A percentile compares a stretch with the other conserved stretches of the same genome.
phyloP scores from a whole-genome alignment of 257 asterid species.

The Phtheirospermum japonicum region DNA sequence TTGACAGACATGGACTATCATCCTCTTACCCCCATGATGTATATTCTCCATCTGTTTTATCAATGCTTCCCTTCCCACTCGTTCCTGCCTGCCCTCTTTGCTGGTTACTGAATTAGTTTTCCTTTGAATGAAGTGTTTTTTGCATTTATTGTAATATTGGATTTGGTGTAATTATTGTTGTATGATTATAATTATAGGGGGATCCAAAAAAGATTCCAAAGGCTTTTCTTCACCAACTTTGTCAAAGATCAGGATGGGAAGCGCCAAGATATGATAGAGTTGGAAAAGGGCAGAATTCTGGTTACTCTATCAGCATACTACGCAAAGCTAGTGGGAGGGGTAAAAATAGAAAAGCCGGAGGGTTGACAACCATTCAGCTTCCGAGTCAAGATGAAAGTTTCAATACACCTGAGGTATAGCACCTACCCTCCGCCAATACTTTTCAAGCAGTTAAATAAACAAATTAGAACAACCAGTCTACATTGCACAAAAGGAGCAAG shows the following conservation, averaged over 20 bases:
- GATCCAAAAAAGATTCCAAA: constrained; percentile 83
- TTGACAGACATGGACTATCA: constrained; percentile 8
- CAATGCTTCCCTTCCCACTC: constrained; percentile 2
- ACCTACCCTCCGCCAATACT: constrained; percentile 22
- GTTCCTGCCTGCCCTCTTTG: constrained; percentile 14
- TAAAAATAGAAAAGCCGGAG: constrained; percentile 97
- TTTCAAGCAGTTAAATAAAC: constrained; percentile 3
- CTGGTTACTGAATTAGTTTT: constrained; percentile 19
- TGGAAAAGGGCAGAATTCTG: constrained; percentile 46
- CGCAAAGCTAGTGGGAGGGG: constrained; percentile 98
- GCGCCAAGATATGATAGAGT: constrained; percentile 84
- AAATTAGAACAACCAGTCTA: constrained; percentile 1
- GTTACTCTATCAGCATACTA: constrained; percentile 70
- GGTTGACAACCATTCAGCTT: constrained; percentile 74
- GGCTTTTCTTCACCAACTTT: constrained; percentile 97
- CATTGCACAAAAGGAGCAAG: constrained; percentile 9
- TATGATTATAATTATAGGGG: constrained; percentile 50
- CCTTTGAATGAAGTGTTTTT: constrained; percentile 19
- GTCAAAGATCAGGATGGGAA: constrained; percentile 96
- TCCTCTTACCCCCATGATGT: constrained; percentile 13
- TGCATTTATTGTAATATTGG: constrained; percentile 11
- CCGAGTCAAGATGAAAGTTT: constrained; percentile 55
- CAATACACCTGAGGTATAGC: constrained; percentile 63
- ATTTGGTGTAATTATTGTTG: constrained; percentile 23
- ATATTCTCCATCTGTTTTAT: constrained; percentile 16